Evolutionary conservation across 805 yeast genomes (phyloP).

Genomic region (Saturnispora sanitii): DNA sequence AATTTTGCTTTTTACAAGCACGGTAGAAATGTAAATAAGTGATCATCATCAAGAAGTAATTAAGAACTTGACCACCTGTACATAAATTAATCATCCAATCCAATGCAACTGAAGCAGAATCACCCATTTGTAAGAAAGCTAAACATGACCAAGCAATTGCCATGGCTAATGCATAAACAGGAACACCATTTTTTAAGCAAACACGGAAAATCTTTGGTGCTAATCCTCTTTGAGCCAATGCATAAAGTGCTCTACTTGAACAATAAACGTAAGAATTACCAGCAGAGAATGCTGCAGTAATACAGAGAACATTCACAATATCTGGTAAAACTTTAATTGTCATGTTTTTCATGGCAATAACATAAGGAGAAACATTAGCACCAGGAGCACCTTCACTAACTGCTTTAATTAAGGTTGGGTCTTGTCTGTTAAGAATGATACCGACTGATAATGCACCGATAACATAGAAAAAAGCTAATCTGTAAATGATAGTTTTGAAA

Average conservation of each 20-base stretch:
- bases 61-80: slow-evolving; percentile 24
- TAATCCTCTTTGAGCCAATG: slow-evolving; percentile 59
- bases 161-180: slow-evolving; percentile 31
- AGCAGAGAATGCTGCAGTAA: slow-evolving; percentile 71
- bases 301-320: slow-evolving; percentile 67
- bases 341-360: slow-evolving; percentile 68
- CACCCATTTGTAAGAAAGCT: slow-evolving; percentile 29
- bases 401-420: slow-evolving; percentile 48
- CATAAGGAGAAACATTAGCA: slow-evolving; percentile 74
- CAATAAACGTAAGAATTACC: slow-evolving; percentile 76
- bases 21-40: slow-evolving; percentile 55
- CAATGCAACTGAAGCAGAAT: slow-evolving; percentile 21
- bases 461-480: slow-evolving; percentile 58
- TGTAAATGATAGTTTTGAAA: slow-evolving; percentile 60
- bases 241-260: slow-evolving; percentile 58
- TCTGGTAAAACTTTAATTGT: slow-evolving; percentile 60
- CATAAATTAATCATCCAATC: slow-evolving; percentile 26
- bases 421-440: slow-evolving; percentile 61
- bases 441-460: slow-evolving; percentile 76
- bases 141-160: slow-evolving; percentile 23
- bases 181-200: slow-evolving; percentile 53
- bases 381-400: slow-evolving; percentile 57
- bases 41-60: slow-evolving; percentile 28
- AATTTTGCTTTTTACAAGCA: slow-evolving; percentile 48
- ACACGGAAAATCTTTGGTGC: slow-evolving; percentile 60